A percentile compares a stretch with the other conserved stretches of the same genome.
These are phyloP conservation scores for Saccharata proteae DNA, from an alignment of 2,329 filamentous ascomycete genomes.

Conservation along the genomic window DNA sequence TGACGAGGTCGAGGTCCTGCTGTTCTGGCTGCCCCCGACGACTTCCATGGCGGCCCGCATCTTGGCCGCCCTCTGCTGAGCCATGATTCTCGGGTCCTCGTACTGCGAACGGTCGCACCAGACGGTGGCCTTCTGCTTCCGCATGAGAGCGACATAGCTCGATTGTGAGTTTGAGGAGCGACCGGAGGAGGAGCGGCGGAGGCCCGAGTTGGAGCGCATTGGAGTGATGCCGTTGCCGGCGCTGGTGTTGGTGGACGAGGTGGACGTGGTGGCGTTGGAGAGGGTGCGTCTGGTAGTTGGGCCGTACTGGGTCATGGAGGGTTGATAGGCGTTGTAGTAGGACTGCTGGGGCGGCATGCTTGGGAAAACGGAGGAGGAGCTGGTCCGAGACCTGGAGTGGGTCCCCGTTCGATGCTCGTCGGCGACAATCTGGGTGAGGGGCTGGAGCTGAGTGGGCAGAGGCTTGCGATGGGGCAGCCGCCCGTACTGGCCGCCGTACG, in stretches of 20 bases:
- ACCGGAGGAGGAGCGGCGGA: conserved; percentile 66
- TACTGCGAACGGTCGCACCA: conserved; percentile 94
- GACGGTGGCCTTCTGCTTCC: conserved; percentile 94
- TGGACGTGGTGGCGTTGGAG: conserved; percentile 61
- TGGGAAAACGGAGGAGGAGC: conserved; percentile 24
- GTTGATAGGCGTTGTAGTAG: conserved; percentile 12
- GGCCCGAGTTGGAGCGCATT: conserved; percentile 38
- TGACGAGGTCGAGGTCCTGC: conserved; percentile 24
- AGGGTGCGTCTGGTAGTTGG: conserved; percentile 40
- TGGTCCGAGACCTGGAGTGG: conserved; percentile 25
- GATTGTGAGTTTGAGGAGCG: conserved; percentile 51
- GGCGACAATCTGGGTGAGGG: conserved; percentile 13
- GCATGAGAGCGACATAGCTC: conserved; percentile 91
- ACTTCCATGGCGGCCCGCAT: conserved; percentile 77
- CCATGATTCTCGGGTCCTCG: conserved; percentile 73
- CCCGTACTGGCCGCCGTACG: conserved; percentile 6
- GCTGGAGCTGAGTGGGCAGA: conserved; percentile 10
- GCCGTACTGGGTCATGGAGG: conserved; percentile 9
- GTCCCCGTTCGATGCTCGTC: conserved; percentile 14
- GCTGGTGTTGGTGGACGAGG: conserved; percentile 44
- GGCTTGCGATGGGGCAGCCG: conserved; percentile 15
- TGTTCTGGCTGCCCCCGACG: conserved; percentile 42
- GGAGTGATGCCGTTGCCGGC: conserved; percentile 31
- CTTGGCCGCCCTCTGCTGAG: conserved; percentile 78
- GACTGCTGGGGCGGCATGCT: conserved; percentile 10